Evolutionary conservation across 305 asterid species (phyloP), one percentile per base, ranked within the genome.

Genomic region (Salvia sclarea): DNA sequence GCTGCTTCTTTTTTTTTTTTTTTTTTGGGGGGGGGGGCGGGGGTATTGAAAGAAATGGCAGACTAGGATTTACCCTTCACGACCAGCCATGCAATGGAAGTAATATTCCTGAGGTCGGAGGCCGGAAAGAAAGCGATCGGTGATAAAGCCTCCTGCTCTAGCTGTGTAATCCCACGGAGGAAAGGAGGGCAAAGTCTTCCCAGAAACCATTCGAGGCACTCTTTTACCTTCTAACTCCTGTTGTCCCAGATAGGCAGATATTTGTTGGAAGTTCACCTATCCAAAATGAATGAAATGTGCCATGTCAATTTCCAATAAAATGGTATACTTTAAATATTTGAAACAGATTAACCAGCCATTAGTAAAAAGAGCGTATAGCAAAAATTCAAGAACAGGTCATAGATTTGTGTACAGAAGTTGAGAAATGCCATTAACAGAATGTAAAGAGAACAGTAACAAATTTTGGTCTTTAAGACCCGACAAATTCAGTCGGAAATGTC

Each of bases 51-150:
- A 61, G 17, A 69, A 43, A 60, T 16, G 31, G 63, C 61, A 71
- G 57, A 63, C 43, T 60, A 33, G 48, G 76, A 21, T 65, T 80
- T 91, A 94, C 99, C 99, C 99, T 82, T 94, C 99, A 44, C 99
- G 96, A 68, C 99, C 99, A 79, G 99, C 99, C 99, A 94, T 94
- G 89, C 99, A 94, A 77, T 94, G 99, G 77, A 94, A 94, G 75
- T 91, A 94, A 73, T 94, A 94, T 70, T 94, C 99, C 71, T 91
- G 97, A 64, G 97, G 97, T 68, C 97, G 95, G 68, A 94, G 97
- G 45, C 99, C 99, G 50, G 91, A 80, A 74, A 94, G 97, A 78
- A 94, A 94, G 40, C 99, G 95, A 80, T 94, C 99, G 40, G 92
- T 94, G 69, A 94, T 90, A 74, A 84, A 94, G 69, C 98, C 99